Percentiles rank a stretch among this genome's conserved stretches.
Evolutionary conservation across 352 stramenopile species (phyloP).

Genomic region (Pythium angustatum): DNA sequence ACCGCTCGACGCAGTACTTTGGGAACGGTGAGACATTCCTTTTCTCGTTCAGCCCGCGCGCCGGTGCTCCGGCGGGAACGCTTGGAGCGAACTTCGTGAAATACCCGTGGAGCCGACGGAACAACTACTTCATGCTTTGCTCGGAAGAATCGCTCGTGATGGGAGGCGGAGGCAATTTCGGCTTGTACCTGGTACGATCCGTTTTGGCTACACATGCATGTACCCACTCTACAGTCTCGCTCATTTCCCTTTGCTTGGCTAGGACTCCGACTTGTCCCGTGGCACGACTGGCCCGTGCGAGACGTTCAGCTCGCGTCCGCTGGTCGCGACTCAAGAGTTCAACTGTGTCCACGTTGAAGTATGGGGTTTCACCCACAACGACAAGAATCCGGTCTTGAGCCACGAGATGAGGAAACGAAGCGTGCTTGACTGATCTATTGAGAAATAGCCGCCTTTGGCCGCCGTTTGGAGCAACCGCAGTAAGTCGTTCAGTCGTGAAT

Average conservation of each 20-base stretch:
- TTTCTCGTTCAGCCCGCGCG: constrained; percentile 73
- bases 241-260: neutral
- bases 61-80: constrained; percentile 5
- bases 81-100: constrained; percentile 50
- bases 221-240: neutral
- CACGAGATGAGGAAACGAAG: constrained; percentile 51
- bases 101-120: constrained; percentile 87
- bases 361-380: constrained; percentile 79
- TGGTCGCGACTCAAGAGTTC: constrained; percentile 82
- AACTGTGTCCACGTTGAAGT: constrained; percentile 78
- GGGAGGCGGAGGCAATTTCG: constrained; percentile 89
- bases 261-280: constrained; percentile 84
- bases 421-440: constrained; percentile 57
- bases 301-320: constrained; percentile 83
- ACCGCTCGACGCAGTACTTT: constrained; percentile 83
- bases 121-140: constrained; percentile 91
- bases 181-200: constrained; percentile 78
- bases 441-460: neutral
- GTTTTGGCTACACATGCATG: neutral
- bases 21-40: constrained; percentile 87
- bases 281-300: constrained; percentile 87
- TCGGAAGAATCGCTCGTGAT: constrained; percentile 90
- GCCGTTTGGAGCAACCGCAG: neutral
- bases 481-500: neutral
- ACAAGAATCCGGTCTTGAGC: constrained; percentile 43